phyloP scores from a whole-genome alignment of 345 rosid species.

The Streptanthus diversifolius region DNA sequence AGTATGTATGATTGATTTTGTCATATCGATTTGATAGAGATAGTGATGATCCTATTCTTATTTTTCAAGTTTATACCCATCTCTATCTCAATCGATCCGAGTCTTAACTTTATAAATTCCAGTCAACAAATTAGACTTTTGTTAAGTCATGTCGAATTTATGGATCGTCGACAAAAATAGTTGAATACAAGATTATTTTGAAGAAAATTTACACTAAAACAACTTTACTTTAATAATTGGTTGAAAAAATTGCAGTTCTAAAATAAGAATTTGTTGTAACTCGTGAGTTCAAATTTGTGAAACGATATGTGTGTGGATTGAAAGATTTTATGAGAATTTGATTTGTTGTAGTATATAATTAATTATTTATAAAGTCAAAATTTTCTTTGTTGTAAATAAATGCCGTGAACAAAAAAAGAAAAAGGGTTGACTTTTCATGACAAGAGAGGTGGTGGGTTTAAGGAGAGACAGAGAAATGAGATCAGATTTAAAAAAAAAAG shows the following conservation, averaged over 20 bases:
- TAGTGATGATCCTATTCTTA: slow-evolving; percentile 21
- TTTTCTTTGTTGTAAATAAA: no score
- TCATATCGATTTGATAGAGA: slow-evolving; percentile 29
- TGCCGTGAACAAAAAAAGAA: no score
- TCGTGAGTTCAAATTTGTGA: no score
- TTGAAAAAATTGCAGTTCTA: no score
- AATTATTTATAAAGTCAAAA: no score
- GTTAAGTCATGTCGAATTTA: slow-evolving; percentile 24
- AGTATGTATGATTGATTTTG: slow-evolving; percentile 24
- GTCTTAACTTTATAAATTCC: slow-evolving; percentile 9
- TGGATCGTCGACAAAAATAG: slow-evolving; percentile 18
- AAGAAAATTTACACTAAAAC: background rate
- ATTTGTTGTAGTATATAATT: no score
- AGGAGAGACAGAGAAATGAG: slow-evolving; percentile 2
- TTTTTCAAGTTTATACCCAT: slow-evolving; percentile 12
- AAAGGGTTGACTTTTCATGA: slow-evolving; percentile 4
- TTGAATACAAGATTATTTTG: background rate
- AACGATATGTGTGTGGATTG: no score
- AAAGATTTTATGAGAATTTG: no score
- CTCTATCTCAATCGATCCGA: slow-evolving; percentile 21
- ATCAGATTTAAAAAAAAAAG: background rate
- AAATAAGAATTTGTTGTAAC: no score
- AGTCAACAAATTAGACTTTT: slow-evolving; percentile 28
- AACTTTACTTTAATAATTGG: no score
- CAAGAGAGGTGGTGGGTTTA: background rate